A percentile compares a stretch with the other conserved stretches of the same genome.
Conservation (phyloP, 257 asterid species). For the Paraleonurus japonicus region DNA sequence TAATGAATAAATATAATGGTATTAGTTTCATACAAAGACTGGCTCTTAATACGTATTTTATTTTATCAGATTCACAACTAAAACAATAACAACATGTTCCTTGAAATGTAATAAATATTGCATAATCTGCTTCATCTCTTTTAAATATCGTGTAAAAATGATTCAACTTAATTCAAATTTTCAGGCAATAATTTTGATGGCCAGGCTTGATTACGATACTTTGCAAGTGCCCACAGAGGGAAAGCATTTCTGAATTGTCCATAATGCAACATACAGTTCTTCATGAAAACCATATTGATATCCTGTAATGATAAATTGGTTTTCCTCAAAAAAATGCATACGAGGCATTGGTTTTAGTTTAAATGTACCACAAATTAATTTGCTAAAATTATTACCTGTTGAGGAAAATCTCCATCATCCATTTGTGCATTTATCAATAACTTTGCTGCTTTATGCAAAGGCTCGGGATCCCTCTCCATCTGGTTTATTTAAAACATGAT, state of each 20-base stretch:
- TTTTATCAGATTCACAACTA: too few relatives aligned
- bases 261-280: constrained; percentile 76
- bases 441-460: constrained; percentile 74
- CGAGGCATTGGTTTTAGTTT: too few relatives aligned
- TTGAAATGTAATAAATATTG: too few relatives aligned
- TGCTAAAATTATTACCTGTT: constrained; percentile 43
- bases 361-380: too few relatives aligned
- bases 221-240: constrained; percentile 74
- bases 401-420: constrained; percentile 87
- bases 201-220: constrained; percentile 73
- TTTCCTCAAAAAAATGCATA: background rate
- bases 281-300: constrained; percentile 64
- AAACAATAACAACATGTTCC: too few relatives aligned
- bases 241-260: constrained; percentile 57
- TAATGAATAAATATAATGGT: too few relatives aligned
- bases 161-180: too few relatives aligned
- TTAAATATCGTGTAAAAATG: too few relatives aligned
- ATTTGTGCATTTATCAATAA: constrained; percentile 64
- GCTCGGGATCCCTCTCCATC: constrained; percentile 68
- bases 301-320: constrained; percentile 37
- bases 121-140: too few relatives aligned
- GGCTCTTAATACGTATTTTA: too few relatives aligned
- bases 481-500: background rate
- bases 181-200: constrained; percentile 26
- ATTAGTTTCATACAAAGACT: too few relatives aligned